A percentile compares a stretch with the other conserved stretches of the same genome.
Conservation (phyloP, 106 monocot species). For the Phalaenopsis equestris region DNA sequence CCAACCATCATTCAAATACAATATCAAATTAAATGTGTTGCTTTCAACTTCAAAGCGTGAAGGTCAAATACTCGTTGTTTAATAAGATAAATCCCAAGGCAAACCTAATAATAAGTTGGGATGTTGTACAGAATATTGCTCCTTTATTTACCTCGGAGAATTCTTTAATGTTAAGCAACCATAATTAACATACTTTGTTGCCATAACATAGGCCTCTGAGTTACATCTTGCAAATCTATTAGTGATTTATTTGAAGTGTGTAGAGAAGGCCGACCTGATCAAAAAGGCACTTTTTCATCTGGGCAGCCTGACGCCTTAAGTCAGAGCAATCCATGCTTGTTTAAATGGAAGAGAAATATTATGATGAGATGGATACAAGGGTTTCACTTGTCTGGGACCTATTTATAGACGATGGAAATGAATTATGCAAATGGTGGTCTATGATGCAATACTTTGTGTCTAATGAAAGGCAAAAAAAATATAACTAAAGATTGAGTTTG, state of each 20-base stretch:
- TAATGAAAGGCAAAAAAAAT: not conserved
- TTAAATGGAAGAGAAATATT: not conserved
- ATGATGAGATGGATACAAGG: not conserved
- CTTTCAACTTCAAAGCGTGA: not conserved
- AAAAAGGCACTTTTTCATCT: conserved; percentile 71
- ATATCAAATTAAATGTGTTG: not conserved
- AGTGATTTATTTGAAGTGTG: not conserved
- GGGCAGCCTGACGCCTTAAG: conserved; percentile 55
- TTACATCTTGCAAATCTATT: not conserved
- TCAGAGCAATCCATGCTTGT: conserved; percentile 58
- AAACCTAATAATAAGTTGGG: not conserved
- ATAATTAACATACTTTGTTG: not conserved
- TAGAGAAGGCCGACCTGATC: conserved; percentile 57
- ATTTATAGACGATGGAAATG: conserved; percentile 5
- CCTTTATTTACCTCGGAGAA: not conserved
- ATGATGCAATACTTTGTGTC: not conserved
- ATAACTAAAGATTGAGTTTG: not conserved
- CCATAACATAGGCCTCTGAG: not conserved
- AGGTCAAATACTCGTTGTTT: not conserved
- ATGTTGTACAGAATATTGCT: not conserved
- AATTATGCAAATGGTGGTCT: too few relatives aligned
- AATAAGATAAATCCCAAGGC: not conserved
- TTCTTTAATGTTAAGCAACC: not conserved
- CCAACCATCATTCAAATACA: not conserved
- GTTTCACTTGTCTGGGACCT: not conserved